phyloP scores from a whole-genome alignment of 2,329 filamentous ascomycete species.

The Annulohypoxylon truncatum region DNA sequence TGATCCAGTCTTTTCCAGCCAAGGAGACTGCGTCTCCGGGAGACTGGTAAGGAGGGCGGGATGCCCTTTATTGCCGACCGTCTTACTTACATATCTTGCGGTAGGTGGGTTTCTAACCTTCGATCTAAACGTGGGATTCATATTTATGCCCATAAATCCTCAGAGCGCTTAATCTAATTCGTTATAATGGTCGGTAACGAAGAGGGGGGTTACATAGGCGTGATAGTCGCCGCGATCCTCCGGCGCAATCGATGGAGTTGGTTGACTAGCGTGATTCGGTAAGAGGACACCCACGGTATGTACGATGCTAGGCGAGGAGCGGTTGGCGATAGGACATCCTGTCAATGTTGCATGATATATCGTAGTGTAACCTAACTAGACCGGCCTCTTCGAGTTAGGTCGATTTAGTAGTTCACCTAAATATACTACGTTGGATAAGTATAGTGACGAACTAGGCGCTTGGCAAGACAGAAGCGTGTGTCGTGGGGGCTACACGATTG shows the following conservation, averaged over 20 bases:
- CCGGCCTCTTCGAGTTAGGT: background rate
- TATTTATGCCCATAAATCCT: slow-evolving; percentile 1
- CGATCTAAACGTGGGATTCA: background rate
- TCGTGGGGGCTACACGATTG: slow-evolving; percentile 2
- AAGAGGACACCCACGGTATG: background rate
- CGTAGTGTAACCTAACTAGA: background rate
- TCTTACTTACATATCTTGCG: background rate
- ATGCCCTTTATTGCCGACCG: slow-evolving; percentile 11
- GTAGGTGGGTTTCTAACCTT: background rate
- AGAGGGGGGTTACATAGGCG: background rate
- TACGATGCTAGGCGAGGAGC: background rate
- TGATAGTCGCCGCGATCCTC: background rate
- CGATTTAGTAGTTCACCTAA: background rate
- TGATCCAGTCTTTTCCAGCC: background rate
- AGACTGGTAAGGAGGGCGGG: slow-evolving; percentile 1
- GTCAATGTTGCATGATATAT: background rate
- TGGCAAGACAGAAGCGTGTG: background rate
- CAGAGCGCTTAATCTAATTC: background rate
- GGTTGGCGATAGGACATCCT: background rate
- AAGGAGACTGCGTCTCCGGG: background rate
- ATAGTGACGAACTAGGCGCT: background rate
- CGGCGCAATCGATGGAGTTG: background rate
- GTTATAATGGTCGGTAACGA: background rate
- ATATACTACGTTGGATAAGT: background rate
- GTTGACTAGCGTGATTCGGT: background rate